A percentile compares a stretch with the other conserved stretches of the same genome.
These are phyloP conservation scores for Neurospora crassa DNA, from an alignment of 2,329 filamentous ascomycete genomes.

Conservation along the genomic window DNA sequence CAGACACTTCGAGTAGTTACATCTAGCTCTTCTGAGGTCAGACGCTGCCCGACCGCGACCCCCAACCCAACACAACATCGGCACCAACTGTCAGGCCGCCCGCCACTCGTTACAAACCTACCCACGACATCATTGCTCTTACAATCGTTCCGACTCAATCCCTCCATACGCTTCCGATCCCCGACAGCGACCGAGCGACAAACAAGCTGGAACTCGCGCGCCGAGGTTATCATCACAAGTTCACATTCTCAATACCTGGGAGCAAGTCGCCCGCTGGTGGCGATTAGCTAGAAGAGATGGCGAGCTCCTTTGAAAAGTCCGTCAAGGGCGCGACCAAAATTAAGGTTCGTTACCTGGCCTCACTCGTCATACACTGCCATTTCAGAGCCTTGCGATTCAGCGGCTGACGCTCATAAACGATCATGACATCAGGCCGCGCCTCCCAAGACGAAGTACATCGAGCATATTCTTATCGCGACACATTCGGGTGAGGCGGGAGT, in stretches of 20 bases:
- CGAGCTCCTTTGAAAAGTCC: constrained; percentile 93
- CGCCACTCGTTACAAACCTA: not conserved
- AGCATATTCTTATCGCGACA: constrained; percentile 92
- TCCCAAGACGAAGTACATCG: constrained; percentile 98
- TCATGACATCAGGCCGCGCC: constrained; percentile 61
- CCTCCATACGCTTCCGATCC: not conserved
- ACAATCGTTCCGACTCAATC: not conserved
- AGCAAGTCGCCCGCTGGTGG: not conserved
- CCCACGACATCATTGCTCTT: not conserved
- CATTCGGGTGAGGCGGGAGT: constrained; percentile 92
- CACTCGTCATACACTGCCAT: constrained; percentile 6
- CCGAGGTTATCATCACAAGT: not conserved
- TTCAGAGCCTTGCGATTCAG: not conserved
- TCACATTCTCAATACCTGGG: not conserved
- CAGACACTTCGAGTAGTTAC: not conserved
- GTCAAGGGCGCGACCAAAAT: constrained; percentile 98
- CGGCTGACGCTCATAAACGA: constrained; percentile 5
- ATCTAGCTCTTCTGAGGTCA: not conserved
- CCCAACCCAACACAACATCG: constrained; percentile 1
- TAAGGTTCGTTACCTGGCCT: constrained; percentile 51
- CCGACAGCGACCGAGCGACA: not conserved
- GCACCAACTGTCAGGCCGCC: not conserved
- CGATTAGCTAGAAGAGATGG: constrained; percentile 39
- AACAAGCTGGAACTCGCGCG: not conserved
- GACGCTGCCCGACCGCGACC: constrained; percentile 11